These are phyloP conservation scores for Thelephora terrestris DNA, from an alignment of 1,284 basidiomycete genomes.

Conservation along the genomic window DNA sequence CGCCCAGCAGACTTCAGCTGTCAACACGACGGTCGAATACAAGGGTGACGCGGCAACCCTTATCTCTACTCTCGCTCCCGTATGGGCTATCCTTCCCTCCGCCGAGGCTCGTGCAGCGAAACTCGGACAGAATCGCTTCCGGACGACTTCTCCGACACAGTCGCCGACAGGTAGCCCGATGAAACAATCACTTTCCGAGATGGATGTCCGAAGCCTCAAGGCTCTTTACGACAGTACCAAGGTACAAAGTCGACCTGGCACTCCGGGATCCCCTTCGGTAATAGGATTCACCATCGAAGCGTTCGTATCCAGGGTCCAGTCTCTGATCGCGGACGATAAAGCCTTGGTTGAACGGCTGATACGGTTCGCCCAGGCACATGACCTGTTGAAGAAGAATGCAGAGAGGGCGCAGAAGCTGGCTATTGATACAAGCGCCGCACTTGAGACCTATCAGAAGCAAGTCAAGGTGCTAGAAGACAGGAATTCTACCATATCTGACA, in stretches of 20 bases:
- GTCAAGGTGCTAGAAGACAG: constrained; percentile 71
- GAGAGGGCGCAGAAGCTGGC: constrained; percentile 83
- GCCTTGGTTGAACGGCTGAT: constrained; percentile 74
- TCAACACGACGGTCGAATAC: constrained; percentile 27
- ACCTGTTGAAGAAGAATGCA: constrained; percentile 82
- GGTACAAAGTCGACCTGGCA: constrained; percentile 14
- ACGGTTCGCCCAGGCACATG: constrained; percentile 78
- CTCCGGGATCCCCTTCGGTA: constrained; percentile 17
- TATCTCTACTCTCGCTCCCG: constrained; percentile 49
- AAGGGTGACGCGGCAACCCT: constrained; percentile 48
- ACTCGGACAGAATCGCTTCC: constrained; percentile 41
- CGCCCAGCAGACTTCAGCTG: constrained; percentile 7
- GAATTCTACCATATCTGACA: constrained; percentile 41
- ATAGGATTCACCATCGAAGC: constrained; percentile 56
- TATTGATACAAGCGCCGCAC: constrained; percentile 61
- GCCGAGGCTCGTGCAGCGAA: constrained; percentile 65
- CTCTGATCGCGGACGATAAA: constrained; percentile 72
- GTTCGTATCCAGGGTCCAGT: constrained; percentile 67
- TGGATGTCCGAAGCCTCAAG: constrained; percentile 73
- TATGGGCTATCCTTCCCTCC: constrained; percentile 78
- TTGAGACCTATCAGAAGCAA: constrained; percentile 86
- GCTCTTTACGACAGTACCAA: constrained; percentile 46
- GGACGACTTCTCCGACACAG: constrained; percentile 29
- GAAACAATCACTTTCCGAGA: constrained; percentile 54
- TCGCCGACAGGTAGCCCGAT: constrained; percentile 31